Percentiles rank a stretch among this genome's conserved stretches.
Evolutionary conservation across 768 basidiomycete species (phyloP).

Genomic region (Albatrellus ellisii): DNA sequence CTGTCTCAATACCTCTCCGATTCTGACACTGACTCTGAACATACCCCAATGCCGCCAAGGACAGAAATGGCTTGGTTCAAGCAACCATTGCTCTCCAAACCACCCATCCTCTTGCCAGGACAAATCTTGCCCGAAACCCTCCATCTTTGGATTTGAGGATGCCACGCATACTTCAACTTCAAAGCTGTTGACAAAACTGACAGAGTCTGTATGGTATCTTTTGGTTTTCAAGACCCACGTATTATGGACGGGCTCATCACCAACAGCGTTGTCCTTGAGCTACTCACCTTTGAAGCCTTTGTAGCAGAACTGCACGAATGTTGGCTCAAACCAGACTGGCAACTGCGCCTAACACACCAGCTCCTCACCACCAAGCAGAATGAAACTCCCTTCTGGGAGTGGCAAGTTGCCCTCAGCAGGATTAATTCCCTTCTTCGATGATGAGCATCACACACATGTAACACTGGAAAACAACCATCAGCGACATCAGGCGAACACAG

Average conservation of each 20-base stretch:
- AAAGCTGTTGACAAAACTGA: neutral
- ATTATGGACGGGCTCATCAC: neutral
- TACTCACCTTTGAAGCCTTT: neutral
- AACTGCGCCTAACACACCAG: neutral
- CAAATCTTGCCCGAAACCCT: neutral
- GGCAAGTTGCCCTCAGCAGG: neutral
- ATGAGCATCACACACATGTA: no score
- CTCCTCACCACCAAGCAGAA: neutral
- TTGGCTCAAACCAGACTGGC: neutral
- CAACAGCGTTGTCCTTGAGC: neutral
- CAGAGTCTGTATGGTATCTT: neutral
- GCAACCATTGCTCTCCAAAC: no score
- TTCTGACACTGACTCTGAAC: no score
- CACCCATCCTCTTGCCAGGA: neutral
- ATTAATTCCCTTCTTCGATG: neutral
- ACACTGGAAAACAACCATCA: no score
- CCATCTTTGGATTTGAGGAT: neutral
- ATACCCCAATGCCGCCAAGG: no score
- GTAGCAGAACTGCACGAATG: neutral
- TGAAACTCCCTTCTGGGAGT: neutral
- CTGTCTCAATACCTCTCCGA: no score
- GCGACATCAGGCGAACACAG: no score
- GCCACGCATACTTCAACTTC: neutral
- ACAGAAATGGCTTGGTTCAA: no score
- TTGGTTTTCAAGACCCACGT: neutral